Percentiles rank a stretch among this genome's conserved stretches.
Conservation (phyloP, 108 stramenopile species). For the Craspedostauros australis region DNA sequence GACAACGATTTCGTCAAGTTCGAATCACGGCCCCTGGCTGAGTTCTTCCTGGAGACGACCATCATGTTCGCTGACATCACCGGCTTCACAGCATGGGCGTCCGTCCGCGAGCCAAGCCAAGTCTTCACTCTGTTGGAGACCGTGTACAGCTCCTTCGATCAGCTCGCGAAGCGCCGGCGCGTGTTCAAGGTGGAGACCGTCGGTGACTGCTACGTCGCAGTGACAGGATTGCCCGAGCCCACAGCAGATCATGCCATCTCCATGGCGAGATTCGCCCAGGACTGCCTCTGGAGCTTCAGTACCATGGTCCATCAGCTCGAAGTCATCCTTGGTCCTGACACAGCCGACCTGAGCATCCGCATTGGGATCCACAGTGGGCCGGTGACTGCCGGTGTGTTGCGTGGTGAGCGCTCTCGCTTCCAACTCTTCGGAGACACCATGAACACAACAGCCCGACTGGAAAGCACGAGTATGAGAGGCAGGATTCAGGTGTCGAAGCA, state of each 20-base stretch:
- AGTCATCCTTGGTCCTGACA: conserved; percentile 2
- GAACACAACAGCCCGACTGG: conserved; percentile 30
- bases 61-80: no score
- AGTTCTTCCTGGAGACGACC: no score
- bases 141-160: no score
- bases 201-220: no score
- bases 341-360: conserved; percentile 7
- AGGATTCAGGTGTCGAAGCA: conserved; percentile 17
- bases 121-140: no score
- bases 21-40: no score
- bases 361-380: conserved; percentile 8
- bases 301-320: conserved; percentile 1
- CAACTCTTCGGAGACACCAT: conserved; percentile 51
- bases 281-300: conserved; percentile 3
- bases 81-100: no score
- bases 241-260: conserved; percentile 10
- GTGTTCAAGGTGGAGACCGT: no score
- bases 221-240: no score
- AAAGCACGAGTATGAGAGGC: conserved; percentile 11
- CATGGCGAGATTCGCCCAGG: conserved; percentile 14
- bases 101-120: no score
- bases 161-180: no score
- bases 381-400: conserved; percentile 39
- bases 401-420: conserved; percentile 28
- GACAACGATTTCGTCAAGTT: no score